Evolutionary conservation across 352 stramenopile species (phyloP).

Genomic region (Thalassiosira exigua): DNA sequence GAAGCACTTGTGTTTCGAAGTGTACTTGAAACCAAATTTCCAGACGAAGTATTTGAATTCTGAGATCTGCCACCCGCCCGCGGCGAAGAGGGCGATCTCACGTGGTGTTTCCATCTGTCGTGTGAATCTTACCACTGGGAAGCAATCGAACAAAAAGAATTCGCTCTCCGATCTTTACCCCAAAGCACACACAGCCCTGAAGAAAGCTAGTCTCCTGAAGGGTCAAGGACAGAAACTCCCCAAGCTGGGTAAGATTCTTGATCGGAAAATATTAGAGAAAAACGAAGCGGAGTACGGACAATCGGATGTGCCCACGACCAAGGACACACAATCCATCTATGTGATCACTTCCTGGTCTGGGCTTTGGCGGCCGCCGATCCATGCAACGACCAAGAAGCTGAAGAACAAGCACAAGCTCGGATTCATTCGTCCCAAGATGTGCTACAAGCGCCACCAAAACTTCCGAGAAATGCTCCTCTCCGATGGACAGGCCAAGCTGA

Average conservation of each 20-base stretch:
- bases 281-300: not conserved
- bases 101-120: slow-evolving; percentile 5
- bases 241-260: not conserved
- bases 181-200: not conserved
- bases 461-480: not conserved
- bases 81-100: slow-evolving; percentile 1
- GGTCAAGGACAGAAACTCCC: not conserved
- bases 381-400: not conserved
- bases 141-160: slow-evolving; percentile 5
- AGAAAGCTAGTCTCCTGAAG: not conserved
- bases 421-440: not conserved
- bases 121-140: not conserved
- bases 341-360: not conserved
- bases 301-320: not conserved
- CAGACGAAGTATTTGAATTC: slow-evolving; percentile 7
- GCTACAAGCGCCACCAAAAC: slow-evolving; percentile 1
- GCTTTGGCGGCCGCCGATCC: not conserved
- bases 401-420: not conserved
- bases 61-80: not conserved
- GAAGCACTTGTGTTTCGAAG: slow-evolving; percentile 8
- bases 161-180: not conserved
- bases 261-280: not conserved
- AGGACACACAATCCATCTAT: not conserved
- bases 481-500: not conserved
- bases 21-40: slow-evolving; percentile 3